Percentiles rank a stretch among this genome's conserved stretches.
Conservation (phyloP, 73 alveolate species). For the Urostyla sp. region DNA sequence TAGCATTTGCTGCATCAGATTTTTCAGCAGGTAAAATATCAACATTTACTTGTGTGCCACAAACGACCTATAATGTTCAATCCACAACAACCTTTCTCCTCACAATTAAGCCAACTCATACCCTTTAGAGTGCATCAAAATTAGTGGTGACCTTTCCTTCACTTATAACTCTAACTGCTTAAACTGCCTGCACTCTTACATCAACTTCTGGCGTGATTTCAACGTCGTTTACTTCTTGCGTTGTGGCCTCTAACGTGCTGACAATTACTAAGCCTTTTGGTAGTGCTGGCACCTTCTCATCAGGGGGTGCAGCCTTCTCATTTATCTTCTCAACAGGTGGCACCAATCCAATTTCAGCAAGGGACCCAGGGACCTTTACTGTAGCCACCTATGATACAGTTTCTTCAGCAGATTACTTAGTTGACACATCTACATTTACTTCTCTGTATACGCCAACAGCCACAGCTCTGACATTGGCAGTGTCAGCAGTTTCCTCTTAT, state of each 20-base stretch:
- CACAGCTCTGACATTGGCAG: background rate
- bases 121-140: slow-evolving; percentile 34
- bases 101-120: slow-evolving; percentile 18
- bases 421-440: slow-evolving; percentile 5
- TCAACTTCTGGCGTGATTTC: slow-evolving; percentile 9
- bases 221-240: slow-evolving; percentile 19
- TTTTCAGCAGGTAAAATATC: background rate
- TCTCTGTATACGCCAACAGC: slow-evolving; percentile 32
- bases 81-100: slow-evolving; percentile 21
- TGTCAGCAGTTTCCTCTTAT: slow-evolving; percentile 17
- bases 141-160: slow-evolving; percentile 42
- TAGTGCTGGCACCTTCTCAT: slow-evolving; percentile 54
- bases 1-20: background rate
- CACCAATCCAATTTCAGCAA: slow-evolving; percentile 48
- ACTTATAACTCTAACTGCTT: slow-evolving; percentile 24
- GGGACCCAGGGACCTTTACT: slow-evolving; percentile 38
- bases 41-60: background rate
- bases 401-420: background rate
- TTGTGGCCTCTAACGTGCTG: slow-evolving; percentile 19
- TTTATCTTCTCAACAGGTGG: slow-evolving; percentile 57
- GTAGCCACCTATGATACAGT: slow-evolving; percentile 1
- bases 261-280: slow-evolving; percentile 51
- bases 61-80: slow-evolving; percentile 4
- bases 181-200: slow-evolving; percentile 34
- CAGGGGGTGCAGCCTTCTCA: slow-evolving; percentile 53